Conservation (phyloP, 768 basidiomycete genomes). For the Boletus pseudo-olivaceus region DNA sequence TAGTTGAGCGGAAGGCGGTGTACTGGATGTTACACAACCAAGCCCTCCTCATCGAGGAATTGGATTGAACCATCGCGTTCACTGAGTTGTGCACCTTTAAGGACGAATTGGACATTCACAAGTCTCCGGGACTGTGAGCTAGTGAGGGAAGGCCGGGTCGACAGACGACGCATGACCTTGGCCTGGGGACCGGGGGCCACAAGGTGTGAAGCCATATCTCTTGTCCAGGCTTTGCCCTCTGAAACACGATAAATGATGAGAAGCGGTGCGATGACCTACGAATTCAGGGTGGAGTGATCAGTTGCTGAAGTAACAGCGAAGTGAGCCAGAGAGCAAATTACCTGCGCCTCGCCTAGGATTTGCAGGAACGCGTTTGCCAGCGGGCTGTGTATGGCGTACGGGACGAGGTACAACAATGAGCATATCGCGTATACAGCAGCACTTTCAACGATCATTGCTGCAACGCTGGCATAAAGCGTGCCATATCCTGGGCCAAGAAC, state of each 20-base stretch:
- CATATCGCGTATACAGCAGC: slow-evolving; percentile 32
- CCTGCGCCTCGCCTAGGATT: slow-evolving; percentile 31
- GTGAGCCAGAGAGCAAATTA: background rate
- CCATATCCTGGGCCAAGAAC: slow-evolving; percentile 28
- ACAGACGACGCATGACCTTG: slow-evolving; percentile 12
- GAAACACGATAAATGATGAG: slow-evolving; percentile 48
- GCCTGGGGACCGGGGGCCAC: background rate
- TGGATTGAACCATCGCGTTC: slow-evolving; percentile 2
- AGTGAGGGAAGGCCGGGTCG: background rate
- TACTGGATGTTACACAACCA: background rate
- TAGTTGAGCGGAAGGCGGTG: background rate
- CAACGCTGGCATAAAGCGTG: slow-evolving; percentile 29
- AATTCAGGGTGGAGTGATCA: background rate
- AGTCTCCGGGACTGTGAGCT: background rate
- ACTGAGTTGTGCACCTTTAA: slow-evolving; percentile 3
- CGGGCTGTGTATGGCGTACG: slow-evolving; percentile 22
- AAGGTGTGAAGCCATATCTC: slow-evolving; percentile 14
- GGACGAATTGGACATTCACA: slow-evolving; percentile 15
- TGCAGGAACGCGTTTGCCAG: slow-evolving; percentile 29
- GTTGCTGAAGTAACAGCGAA: background rate
- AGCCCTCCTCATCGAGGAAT: slow-evolving; percentile 6
- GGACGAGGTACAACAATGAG: slow-evolving; percentile 33
- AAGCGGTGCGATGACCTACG: slow-evolving; percentile 44
- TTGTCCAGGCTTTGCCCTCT: slow-evolving; percentile 42
- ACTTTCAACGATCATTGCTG: slow-evolving; percentile 35